Evolutionary conservation across 2,329 filamentous ascomycete species (phyloP).

Genomic region (Ophiosphaerella korrae): DNA sequence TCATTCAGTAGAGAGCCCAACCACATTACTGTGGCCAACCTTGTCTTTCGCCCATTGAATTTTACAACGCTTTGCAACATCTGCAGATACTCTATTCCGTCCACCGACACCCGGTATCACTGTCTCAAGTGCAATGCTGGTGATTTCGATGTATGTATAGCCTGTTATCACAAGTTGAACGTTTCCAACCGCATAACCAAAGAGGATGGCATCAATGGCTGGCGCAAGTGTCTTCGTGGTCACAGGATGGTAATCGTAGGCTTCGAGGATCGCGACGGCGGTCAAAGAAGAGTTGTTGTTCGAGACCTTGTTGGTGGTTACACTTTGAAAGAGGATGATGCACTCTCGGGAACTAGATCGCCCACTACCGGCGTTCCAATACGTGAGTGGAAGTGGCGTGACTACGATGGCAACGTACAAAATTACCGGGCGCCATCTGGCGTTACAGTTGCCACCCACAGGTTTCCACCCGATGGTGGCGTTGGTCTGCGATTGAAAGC

Average conservation of each 20-base stretch:
- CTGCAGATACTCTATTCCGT: conserved; percentile 74
- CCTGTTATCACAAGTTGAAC: conserved; percentile 75
- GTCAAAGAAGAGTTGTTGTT: conserved; percentile 70
- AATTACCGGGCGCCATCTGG: conserved; percentile 16
- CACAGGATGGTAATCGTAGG: conserved; percentile 85
- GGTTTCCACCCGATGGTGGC: conserved; percentile 78
- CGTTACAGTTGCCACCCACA: conserved; percentile 3
- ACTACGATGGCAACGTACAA: conserved; percentile 38
- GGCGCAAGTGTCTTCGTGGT: conserved; percentile 78
- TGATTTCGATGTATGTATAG: conserved; percentile 84
- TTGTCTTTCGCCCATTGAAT: conserved; percentile 67
- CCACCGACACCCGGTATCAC: conserved; percentile 74
- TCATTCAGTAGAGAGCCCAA: conserved; percentile 48
- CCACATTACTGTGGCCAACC: conserved; percentile 40
- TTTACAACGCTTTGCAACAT: conserved; percentile 80
- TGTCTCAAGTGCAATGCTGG: conserved; percentile 77
- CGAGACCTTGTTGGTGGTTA: conserved; percentile 79
- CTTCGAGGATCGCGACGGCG: conserved; percentile 71
- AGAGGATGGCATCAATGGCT: conserved; percentile 79
- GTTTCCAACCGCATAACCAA: conserved; percentile 67
- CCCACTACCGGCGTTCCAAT: conserved; percentile 5
- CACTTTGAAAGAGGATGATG: conserved; percentile 63
- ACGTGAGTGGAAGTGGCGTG: conserved; percentile 42
- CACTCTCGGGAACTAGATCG: conserved; percentile 5
- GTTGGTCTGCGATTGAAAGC: conserved; percentile 68